These are phyloP conservation scores for Torulaspora indica DNA, from an alignment of 805 yeast genomes.

Conservation along the genomic window DNA sequence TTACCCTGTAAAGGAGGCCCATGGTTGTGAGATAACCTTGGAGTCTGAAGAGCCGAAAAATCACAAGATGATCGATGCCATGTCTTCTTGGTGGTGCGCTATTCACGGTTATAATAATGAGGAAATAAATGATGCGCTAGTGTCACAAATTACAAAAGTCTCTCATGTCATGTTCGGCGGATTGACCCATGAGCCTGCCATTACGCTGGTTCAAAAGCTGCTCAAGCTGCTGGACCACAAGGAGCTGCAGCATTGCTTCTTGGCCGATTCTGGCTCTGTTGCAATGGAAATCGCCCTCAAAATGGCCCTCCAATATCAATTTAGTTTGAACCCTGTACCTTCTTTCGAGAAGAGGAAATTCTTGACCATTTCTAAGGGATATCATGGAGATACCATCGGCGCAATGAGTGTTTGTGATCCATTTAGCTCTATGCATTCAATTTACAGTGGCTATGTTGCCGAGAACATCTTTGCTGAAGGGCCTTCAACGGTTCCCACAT, in stretches of 20 bases:
- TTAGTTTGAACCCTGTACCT: constrained; percentile 13
- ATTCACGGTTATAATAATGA: constrained; percentile 33
- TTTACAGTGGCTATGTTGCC: constrained; percentile 33
- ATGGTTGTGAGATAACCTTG: constrained; percentile 22
- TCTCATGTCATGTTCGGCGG: constrained; percentile 35
- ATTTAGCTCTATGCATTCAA: constrained; percentile 35
- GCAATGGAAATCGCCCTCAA: constrained; percentile 41
- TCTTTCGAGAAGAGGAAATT: constrained; percentile 30
- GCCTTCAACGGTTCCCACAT: constrained; percentile 21
- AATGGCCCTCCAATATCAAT: constrained; percentile 35
- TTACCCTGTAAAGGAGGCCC: constrained; percentile 26
- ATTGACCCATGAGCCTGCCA: constrained; percentile 33
- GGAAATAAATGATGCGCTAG: constrained; percentile 32
- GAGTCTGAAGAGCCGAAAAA: constrained; percentile 14
- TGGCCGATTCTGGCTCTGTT: constrained; percentile 33
- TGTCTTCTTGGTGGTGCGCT: constrained; percentile 37
- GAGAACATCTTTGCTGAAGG: constrained; percentile 29
- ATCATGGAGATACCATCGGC: constrained; percentile 40
- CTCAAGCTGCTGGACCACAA: constrained; percentile 32
- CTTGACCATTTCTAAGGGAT: constrained; percentile 36
- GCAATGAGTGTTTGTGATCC: constrained; percentile 40
- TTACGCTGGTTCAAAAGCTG: constrained; percentile 30
- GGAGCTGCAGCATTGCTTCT: constrained; percentile 21
- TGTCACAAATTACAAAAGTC: constrained; percentile 30
- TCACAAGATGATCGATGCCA: constrained; percentile 27